Evolutionary conservation across 1,139 yeast species (phyloP).

Genomic region (Candida glucosophila): DNA sequence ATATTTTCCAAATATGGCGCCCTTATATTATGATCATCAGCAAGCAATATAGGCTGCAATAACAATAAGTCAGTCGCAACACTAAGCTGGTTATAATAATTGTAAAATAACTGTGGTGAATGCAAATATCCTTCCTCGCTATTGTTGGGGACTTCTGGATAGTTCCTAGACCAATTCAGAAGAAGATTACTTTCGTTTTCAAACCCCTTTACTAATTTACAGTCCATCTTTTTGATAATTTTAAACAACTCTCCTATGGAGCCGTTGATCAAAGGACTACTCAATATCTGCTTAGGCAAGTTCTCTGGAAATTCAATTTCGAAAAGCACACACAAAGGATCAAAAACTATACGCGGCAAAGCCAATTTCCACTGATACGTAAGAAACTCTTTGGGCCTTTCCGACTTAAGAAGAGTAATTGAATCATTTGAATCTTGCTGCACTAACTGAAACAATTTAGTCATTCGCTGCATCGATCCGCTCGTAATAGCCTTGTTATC

Average conservation of each 20-base stretch:
- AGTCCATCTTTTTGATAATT: conserved; percentile 72
- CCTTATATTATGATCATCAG: conserved; percentile 76
- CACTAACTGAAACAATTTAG: conserved; percentile 25
- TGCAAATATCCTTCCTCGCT: conserved; percentile 21
- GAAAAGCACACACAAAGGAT: conserved; percentile 64
- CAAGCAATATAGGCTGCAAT: conserved; percentile 77
- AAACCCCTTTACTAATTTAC: conserved; percentile 56
- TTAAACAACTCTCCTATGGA: conserved; percentile 65
- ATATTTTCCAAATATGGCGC: conserved; percentile 86
- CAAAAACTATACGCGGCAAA: conserved; percentile 68
- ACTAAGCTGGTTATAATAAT: conserved; percentile 45
- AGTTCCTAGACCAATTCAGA: conserved; percentile 42
- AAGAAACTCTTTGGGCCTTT: conserved; percentile 51
- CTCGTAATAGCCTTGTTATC: conserved; percentile 6
- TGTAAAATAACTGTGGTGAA: conserved; percentile 51
- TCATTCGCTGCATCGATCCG: conserved; percentile 20
- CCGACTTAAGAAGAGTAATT: conserved; percentile 40
- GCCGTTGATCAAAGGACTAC: conserved; percentile 80
- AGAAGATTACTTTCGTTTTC: conserved; percentile 56
- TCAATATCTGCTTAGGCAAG: conserved; percentile 59
- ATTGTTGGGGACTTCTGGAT: conserved; percentile 22
- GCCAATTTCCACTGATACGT: conserved; percentile 82
- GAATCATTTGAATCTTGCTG: conserved; percentile 23
- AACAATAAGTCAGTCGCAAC: conserved; percentile 66
- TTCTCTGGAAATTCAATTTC: conserved; percentile 58